These are phyloP conservation scores for Phytophthora agathidicida DNA, from an alignment of 352 stramenopile genomes.

Conservation along the genomic window DNA sequence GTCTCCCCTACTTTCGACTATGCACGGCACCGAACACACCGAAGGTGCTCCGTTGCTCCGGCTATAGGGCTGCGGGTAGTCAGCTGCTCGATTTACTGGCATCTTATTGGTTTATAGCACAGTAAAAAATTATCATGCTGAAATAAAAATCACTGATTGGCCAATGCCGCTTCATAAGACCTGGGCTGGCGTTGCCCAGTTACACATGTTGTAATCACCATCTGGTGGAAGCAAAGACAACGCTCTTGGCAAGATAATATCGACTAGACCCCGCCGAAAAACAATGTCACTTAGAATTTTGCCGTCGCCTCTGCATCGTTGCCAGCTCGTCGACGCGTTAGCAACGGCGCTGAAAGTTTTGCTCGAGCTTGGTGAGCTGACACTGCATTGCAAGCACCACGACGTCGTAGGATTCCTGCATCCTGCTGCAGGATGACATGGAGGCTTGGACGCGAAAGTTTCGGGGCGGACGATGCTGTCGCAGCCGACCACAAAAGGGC, in stretches of 20 bases:
- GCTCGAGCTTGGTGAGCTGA: background rate
- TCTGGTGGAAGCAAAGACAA: constrained; percentile 16
- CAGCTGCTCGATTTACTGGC: background rate
- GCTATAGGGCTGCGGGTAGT: constrained; percentile 26
- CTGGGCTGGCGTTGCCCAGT: constrained; percentile 15
- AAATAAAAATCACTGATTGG: constrained; percentile 31
- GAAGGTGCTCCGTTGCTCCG: constrained; percentile 10
- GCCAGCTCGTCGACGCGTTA: background rate
- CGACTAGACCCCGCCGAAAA: constrained; percentile 3
- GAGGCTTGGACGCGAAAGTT: constrained; percentile 7
- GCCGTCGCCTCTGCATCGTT: background rate
- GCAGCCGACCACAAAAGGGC: constrained; percentile 26
- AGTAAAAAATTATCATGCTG: background rate
- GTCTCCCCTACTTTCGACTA: constrained; percentile 20
- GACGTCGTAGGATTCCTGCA: no score
- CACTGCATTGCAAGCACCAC: no score
- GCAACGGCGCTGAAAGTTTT: background rate
- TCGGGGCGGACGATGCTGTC: constrained; percentile 19
- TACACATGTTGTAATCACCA: constrained; percentile 24
- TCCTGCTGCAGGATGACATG: background rate
- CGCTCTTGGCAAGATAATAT: constrained; percentile 10
- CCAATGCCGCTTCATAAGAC: constrained; percentile 15
- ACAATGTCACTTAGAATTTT: background rate
- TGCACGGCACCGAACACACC: background rate
- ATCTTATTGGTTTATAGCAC: constrained; percentile 14